Conservation (phyloP, 495 filamentous ascomycete species). For the Penicillium bovifimosum region DNA sequence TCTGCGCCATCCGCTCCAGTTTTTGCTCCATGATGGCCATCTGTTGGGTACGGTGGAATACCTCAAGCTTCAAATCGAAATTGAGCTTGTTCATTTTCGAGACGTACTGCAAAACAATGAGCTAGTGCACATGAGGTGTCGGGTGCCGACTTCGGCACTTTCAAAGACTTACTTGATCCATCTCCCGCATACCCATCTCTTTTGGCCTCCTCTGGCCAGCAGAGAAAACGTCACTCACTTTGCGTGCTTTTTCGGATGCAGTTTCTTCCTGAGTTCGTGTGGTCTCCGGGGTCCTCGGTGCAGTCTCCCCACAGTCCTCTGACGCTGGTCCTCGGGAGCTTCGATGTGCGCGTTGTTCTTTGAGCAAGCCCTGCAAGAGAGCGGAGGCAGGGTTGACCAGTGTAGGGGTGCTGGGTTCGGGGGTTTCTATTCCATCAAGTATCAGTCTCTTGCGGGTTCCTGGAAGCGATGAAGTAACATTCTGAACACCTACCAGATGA, state of each 20-base stretch:
- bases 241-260: slow-evolving; percentile 35
- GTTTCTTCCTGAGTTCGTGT: slow-evolving; percentile 29
- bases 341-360: slow-evolving; percentile 43
- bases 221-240: slow-evolving; percentile 20
- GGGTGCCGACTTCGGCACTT: not conserved
- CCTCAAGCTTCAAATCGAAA: slow-evolving; percentile 82
- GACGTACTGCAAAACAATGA: slow-evolving; percentile 34
- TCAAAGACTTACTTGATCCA: slow-evolving; percentile 38
- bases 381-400: slow-evolving; percentile 42
- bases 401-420: slow-evolving; percentile 24
- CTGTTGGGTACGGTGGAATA: slow-evolving; percentile 65
- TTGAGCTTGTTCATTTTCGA: slow-evolving; percentile 77
- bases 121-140: not conserved
- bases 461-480: not conserved
- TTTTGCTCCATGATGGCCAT: slow-evolving; percentile 63
- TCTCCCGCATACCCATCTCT: slow-evolving; percentile 48
- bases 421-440: slow-evolving; percentile 19
- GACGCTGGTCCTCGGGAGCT: slow-evolving; percentile 24
- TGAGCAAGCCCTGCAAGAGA: slow-evolving; percentile 43
- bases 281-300: slow-evolving; percentile 29
- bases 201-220: slow-evolving; percentile 30
- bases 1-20: slow-evolving; percentile 58
- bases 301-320: slow-evolving; percentile 21
- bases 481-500: slow-evolving; percentile 13
- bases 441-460: slow-evolving; percentile 8